phyloP scores from a whole-genome alignment of 495 filamentous ascomycete genomes.

The Hypoxylon trugodes region DNA sequence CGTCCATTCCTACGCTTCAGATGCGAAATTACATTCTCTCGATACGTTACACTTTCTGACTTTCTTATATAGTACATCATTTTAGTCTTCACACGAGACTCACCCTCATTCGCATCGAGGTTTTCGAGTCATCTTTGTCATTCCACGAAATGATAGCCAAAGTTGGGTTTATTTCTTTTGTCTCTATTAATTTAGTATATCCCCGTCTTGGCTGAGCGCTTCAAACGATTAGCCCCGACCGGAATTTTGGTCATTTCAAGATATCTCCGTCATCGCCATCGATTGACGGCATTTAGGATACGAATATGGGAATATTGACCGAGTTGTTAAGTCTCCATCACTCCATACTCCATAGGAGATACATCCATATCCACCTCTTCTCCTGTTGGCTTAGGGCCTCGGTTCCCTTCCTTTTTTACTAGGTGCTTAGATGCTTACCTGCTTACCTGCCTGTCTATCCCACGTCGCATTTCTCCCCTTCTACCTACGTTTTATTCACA shows the following conservation, averaged over 20 bases:
- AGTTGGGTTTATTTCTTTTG: too few species aligned
- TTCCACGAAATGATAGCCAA: too few species aligned
- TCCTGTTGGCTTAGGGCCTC: slow-evolving; percentile 7
- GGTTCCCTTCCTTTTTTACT: slow-evolving; percentile 6
- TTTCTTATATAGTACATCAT: too few species aligned
- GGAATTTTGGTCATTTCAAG: not conserved
- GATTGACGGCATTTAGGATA: slow-evolving; percentile 22
- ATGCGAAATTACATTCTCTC: slow-evolving; percentile 25
- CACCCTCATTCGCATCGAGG: not conserved
- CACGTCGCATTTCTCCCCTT: slow-evolving; percentile 32
- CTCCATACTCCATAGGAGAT: not conserved
- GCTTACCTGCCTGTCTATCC: too few species aligned
- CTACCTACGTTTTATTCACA: slow-evolving; percentile 1
- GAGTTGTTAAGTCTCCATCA: slow-evolving; percentile 18
- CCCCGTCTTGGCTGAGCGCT: slow-evolving; percentile 10
- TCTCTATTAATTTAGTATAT: too few species aligned
- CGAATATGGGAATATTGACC: slow-evolving; percentile 29
- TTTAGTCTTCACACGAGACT: too few species aligned
- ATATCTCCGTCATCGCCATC: not conserved
- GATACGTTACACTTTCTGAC: slow-evolving; percentile 35
- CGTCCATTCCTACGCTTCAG: slow-evolving; percentile 17
- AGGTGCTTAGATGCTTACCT: too few species aligned
- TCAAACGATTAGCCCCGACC: not conserved
- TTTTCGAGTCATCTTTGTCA: too few species aligned
- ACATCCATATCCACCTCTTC: not conserved